Conservation (phyloP, 2,329 filamentous ascomycete genomes). For the Zymoseptoria pseudotritici region DNA sequence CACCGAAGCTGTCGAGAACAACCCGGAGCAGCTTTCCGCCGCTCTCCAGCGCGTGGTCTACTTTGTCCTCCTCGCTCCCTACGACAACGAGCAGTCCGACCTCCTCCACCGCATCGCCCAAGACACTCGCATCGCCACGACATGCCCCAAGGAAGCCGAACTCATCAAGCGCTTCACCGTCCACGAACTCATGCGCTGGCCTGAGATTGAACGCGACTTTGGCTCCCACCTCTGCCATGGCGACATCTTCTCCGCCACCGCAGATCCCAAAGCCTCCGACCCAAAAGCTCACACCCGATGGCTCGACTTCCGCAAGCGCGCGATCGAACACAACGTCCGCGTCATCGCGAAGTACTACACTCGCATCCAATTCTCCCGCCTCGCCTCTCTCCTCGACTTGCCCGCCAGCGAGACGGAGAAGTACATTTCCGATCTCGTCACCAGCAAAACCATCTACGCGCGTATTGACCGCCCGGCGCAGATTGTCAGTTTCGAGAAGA, state of each 20-base stretch:
- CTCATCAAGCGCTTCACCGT: slow-evolving; percentile 92
- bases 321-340: slow-evolving; percentile 98
- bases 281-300: slow-evolving; percentile 78
- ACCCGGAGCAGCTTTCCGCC: slow-evolving; percentile 74
- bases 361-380: slow-evolving; percentile 82
- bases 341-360: slow-evolving; percentile 99
- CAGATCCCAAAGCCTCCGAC: slow-evolving; percentile 47
- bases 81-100: slow-evolving; percentile 98
- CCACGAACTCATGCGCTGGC: slow-evolving; percentile 97
- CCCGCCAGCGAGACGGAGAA: slow-evolving; percentile 95
- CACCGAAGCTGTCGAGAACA: slow-evolving; percentile 89
- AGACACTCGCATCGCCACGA: slow-evolving; percentile 61
- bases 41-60: slow-evolving; percentile 92
- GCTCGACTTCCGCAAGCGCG: slow-evolving; percentile 92
- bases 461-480: slow-evolving; percentile 93
- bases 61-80: slow-evolving; percentile 90
- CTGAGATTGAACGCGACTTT: slow-evolving; percentile 80
- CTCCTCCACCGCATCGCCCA: slow-evolving; percentile 86
- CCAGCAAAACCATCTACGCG: slow-evolving; percentile 94
- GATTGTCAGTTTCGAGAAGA: slow-evolving; percentile 90
- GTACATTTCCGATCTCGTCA: slow-evolving; percentile 96
- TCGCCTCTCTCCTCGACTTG: slow-evolving; percentile 85
- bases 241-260: slow-evolving; percentile 72
- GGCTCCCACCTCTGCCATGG: slow-evolving; percentile 80
- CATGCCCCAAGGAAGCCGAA: slow-evolving; percentile 62